Conservation (phyloP, 768 basidiomycete species). For the Termitomyces sp. region DNA sequence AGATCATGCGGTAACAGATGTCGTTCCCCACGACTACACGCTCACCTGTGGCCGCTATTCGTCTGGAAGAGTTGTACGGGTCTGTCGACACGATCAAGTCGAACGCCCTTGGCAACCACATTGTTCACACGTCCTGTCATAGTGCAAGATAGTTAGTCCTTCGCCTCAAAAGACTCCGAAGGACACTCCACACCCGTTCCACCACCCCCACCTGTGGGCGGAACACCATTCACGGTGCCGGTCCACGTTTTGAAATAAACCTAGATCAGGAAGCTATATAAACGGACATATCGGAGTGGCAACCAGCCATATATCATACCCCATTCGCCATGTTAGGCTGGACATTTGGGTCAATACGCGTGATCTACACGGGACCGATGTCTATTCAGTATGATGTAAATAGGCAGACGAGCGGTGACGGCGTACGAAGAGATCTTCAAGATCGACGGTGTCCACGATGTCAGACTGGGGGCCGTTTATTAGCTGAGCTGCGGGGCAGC, state of each 20-base stretch:
- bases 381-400: neutral
- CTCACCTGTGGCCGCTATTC: conserved; percentile 44
- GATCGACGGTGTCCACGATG: conserved; percentile 48
- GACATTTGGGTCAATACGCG: conserved; percentile 43
- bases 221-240: conserved; percentile 46
- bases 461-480: conserved; percentile 38
- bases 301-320: conserved; percentile 24
- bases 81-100: conserved; percentile 44
- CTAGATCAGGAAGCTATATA: conserved; percentile 24
- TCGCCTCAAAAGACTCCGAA: neutral
- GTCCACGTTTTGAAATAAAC: conserved; percentile 61
- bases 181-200: conserved; percentile 36
- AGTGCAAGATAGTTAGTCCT: neutral
- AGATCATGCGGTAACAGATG: neutral
- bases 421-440: conserved; percentile 46
- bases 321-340: conserved; percentile 59
- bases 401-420: neutral
- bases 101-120: conserved; percentile 40
- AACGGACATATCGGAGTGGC: neutral
- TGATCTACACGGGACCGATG: conserved; percentile 30
- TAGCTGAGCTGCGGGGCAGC: neutral
- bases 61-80: conserved; percentile 53
- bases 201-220: conserved; percentile 57
- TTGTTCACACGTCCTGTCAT: conserved; percentile 44
- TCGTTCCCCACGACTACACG: conserved; percentile 8